phyloP scores from a whole-genome alignment of 2,329 filamentous ascomycete genomes.

The Elsinoe australis region DNA sequence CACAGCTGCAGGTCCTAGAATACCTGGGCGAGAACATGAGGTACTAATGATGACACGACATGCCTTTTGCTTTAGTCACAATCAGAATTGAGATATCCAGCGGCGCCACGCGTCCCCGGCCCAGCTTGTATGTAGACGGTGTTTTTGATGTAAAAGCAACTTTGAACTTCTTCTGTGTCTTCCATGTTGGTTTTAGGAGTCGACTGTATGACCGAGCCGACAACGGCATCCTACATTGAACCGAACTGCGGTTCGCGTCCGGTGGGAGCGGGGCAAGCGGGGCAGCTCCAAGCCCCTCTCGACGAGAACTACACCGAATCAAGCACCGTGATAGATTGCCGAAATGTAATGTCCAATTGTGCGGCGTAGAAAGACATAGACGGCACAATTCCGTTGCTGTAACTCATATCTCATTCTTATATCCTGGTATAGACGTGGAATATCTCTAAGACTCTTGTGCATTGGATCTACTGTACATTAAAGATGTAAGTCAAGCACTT shows the following conservation, averaged over 20 bases:
- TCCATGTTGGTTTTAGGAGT: too few relatives aligned
- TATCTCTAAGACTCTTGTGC: not conserved
- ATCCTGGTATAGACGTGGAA: not conserved
- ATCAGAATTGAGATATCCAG: slow-evolving; percentile 12
- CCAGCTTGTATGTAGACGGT: slow-evolving; percentile 4
- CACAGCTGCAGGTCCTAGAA: slow-evolving; percentile 21
- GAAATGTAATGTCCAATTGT: not conserved
- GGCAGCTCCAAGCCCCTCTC: not conserved
- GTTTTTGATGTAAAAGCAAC: not conserved
- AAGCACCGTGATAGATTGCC: slow-evolving; percentile 13
- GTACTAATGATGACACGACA: slow-evolving; percentile 13
- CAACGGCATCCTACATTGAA: too few relatives aligned
- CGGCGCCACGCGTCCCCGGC: not conserved
- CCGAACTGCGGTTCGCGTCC: too few relatives aligned
- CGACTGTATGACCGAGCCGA: too few relatives aligned
- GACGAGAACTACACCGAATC: not conserved
- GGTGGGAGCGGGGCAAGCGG: slow-evolving; percentile 5
- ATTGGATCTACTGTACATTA: too few relatives aligned
- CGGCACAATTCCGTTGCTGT: too few relatives aligned
- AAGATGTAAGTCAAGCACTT: slow-evolving; percentile 1
- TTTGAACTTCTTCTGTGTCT: not conserved
- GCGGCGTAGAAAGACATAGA: not conserved
- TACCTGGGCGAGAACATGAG: slow-evolving; percentile 29
- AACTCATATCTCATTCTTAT: not conserved
- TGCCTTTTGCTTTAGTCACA: slow-evolving; percentile 7